Conservation (phyloP, 2,329 filamentous ascomycete species). For the Fusarium sp. region DNA sequence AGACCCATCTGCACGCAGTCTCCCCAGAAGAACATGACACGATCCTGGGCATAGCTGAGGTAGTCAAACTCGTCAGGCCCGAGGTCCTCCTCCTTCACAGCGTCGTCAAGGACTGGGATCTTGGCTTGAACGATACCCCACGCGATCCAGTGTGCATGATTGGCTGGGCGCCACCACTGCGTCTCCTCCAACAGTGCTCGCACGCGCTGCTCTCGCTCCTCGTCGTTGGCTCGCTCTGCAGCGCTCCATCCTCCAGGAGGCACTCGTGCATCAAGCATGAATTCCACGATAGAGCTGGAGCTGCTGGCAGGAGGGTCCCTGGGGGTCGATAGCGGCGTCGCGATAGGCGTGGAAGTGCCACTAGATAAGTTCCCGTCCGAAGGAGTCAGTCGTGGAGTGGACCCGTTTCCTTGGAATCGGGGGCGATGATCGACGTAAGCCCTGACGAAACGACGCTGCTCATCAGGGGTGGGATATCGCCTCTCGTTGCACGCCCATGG, state of each 20-base stretch:
- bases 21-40: conserved; percentile 93
- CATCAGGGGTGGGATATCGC: conserved; percentile 77
- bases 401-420: conserved; percentile 60
- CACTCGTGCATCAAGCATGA: conserved; percentile 81
- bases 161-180: conserved; percentile 83
- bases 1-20: conserved; percentile 82
- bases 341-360: conserved; percentile 45
- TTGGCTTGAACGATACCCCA: conserved; percentile 98
- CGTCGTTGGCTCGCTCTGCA: conserved; percentile 66
- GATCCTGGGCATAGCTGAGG: conserved; percentile 85
- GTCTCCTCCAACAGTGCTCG: conserved; percentile 78
- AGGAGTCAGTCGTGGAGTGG: conserved; percentile 59
- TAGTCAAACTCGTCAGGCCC: conserved; percentile 83
- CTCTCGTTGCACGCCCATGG: conserved; percentile 72
- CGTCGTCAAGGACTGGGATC: conserved; percentile 72
- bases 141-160: conserved; percentile 88
- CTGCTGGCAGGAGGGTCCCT: conserved; percentile 52
- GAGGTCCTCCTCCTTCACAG: conserved; percentile 46
- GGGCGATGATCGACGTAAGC: conserved; percentile 87
- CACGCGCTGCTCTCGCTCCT: conserved; percentile 71
- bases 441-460: conserved; percentile 84
- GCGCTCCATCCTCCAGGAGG: conserved; percentile 61
- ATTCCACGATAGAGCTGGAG: conserved; percentile 68
- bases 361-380: conserved; percentile 51
- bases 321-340: conserved; percentile 46